Base-by-base conservation (phyloP, 805 yeast genomes). In the Blastobotrys robertii region DNA sequence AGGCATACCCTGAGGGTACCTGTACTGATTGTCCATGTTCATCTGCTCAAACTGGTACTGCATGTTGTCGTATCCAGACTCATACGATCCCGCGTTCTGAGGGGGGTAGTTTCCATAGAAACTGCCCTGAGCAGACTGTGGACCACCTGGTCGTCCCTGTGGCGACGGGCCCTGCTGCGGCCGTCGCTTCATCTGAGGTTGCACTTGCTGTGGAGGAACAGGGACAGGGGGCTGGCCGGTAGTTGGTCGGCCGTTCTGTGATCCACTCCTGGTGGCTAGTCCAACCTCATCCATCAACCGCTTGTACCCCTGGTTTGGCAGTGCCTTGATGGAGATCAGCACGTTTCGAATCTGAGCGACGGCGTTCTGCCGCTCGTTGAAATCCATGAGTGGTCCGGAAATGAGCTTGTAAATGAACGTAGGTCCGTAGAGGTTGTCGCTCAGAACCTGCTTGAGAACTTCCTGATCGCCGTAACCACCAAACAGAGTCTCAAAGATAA, bases 231-330 rank as follows among this genome's bases (percentile, higher is more conserved):
- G 4, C 29, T 13, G 10, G n/a, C 31, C 44, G 22, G 29, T 25
- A 15, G 40, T 11, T 9, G 30, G 10, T 34, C 42, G 38, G 13
- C 47, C 45, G 22, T 39, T 42, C 12, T 29, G 37, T 2, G 42
- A 16, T 3, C 46, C 25, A 16, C 19, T 30, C 28, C 50, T 14
- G 4, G 47, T 43, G 4, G 49, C 44, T 28, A 88, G 66, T 2
- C 97, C 97, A 48, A 87, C 90, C 61, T 90, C 97, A 52, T 90
- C 97, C 73, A 88, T 74, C 44, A 92, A 68, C 50, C 94, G 77
- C 57, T 84, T 84, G 62, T 85, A 84, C 30, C 82, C 84, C 58
- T 84, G 94, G 25, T 72, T 66, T 37, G 67, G 53, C 45, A 53
- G 41, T 32, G 81, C 69, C 45, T 75, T 76, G 53, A 74, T 61